These are phyloP conservation scores for Acer negundo DNA, from an alignment of 345 rosid genomes.

Conservation along the genomic window DNA sequence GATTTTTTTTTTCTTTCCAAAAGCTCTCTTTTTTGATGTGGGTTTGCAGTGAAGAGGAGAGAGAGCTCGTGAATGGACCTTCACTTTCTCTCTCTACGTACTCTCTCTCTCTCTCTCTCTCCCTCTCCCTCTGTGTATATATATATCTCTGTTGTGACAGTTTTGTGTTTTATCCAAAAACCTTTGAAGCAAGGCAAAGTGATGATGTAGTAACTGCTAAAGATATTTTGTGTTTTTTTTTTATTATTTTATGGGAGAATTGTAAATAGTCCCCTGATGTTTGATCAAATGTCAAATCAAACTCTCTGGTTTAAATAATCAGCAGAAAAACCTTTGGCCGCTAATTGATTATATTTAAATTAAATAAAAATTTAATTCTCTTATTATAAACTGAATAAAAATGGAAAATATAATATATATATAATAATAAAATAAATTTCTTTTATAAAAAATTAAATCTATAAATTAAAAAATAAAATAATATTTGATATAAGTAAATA, in stretches of 20 bases:
- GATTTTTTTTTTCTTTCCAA: slow-evolving; percentile 6
- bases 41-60: neutral
- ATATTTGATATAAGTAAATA: too few species aligned
- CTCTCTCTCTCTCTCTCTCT: neutral
- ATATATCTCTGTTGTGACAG: neutral
- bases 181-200: neutral
- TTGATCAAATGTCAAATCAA: too few species aligned
- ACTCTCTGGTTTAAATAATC: too few species aligned
- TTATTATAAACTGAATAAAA: too few species aligned
- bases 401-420: too few species aligned
- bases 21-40: neutral
- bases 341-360: too few species aligned
- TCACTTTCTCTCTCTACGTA: neutral
- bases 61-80: slow-evolving; percentile 14
- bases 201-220: neutral
- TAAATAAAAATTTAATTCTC: too few species aligned
- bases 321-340: too few species aligned
- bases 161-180: slow-evolving; percentile 4
- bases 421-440: too few species aligned
- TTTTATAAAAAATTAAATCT: too few species aligned
- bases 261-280: too few species aligned
- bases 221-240: slow-evolving; percentile 8
- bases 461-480: too few species aligned
- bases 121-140: neutral
- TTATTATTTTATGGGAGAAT: neutral